Evolutionary conservation across 1,284 basidiomycete species (phyloP).

Genomic region (Cryptococcus jaspeensis): DNA sequence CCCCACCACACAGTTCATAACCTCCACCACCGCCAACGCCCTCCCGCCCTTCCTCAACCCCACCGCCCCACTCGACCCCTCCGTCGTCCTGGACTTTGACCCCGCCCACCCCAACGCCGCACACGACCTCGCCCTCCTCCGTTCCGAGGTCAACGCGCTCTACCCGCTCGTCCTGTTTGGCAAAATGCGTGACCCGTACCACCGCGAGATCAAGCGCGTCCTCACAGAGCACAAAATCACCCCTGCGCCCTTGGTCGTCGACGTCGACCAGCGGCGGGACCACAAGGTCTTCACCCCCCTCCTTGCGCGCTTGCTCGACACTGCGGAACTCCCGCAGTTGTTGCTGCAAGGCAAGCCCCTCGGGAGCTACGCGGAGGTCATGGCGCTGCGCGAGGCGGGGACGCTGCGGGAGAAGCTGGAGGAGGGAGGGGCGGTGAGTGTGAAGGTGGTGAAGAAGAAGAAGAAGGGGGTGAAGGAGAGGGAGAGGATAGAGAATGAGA

Average conservation of each 20-base stretch:
- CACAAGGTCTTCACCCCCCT: conserved; percentile 55
- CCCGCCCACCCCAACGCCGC: conserved; percentile 60
- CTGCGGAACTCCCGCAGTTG: conserved; percentile 64
- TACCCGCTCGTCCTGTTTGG: conserved; percentile 76
- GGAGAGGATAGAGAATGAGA: conserved; percentile 33
- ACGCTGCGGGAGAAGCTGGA: conserved; percentile 59
- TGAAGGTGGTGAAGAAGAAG: conserved; percentile 41
- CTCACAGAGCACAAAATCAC: conserved; percentile 62
- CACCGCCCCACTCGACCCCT: conserved; percentile 66
- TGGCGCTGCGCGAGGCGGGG: conserved; percentile 53
- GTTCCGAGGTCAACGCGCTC: conserved; percentile 60
- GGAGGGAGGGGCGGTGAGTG: conserved; percentile 59
- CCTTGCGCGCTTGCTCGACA: conserved; percentile 59
- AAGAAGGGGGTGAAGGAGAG: conserved; percentile 41
- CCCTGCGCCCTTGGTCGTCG: conserved; percentile 68
- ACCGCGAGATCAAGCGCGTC: conserved; percentile 65
- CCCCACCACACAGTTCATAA: conserved; percentile 58
- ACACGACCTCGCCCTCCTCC: conserved; percentile 42
- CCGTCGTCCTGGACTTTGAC: conserved; percentile 79
- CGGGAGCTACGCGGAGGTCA: conserved; percentile 61
- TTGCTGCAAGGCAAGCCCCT: conserved; percentile 66
- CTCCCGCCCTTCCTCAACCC: conserved; percentile 69
- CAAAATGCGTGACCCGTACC: conserved; percentile 60
- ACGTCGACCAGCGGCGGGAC: conserved; percentile 67
- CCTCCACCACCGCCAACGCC: conserved; percentile 72